These are phyloP conservation scores for Medicago ruthenica DNA, from an alignment of 306 rosid genomes.

Conservation along the genomic window DNA sequence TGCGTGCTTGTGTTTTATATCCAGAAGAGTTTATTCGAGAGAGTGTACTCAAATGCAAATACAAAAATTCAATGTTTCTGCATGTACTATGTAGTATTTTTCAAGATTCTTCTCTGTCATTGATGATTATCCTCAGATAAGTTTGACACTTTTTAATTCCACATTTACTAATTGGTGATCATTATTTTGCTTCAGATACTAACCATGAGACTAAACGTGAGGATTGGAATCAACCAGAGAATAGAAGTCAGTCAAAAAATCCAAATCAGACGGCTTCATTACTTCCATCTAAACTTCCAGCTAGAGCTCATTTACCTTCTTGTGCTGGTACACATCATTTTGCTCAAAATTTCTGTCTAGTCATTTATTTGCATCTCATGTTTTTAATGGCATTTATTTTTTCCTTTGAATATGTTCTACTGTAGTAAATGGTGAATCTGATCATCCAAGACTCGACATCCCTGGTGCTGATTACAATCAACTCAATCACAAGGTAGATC, in stretches of 20 bases:
- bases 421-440: conserved; percentile 65
- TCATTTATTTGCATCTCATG: conserved; percentile 24
- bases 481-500: conserved; percentile 60
- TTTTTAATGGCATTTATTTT: not conserved
- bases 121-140: conserved; percentile 31
- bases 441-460: conserved; percentile 63
- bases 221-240: conserved; percentile 56
- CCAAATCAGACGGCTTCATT: conserved; percentile 51
- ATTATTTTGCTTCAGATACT: conserved; percentile 53
- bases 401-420: conserved; percentile 21
- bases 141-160: conserved; percentile 18
- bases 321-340: conserved; percentile 63
- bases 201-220: conserved; percentile 51
- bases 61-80: not conserved
- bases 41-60: not conserved
- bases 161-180: conserved; percentile 27
- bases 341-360: conserved; percentile 14
- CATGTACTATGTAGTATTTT: conserved; percentile 17
- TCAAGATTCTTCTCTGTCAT: conserved; percentile 31
- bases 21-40: not conserved
- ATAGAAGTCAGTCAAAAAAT: conserved; percentile 46
- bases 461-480: conserved; percentile 56
- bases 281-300: conserved; percentile 87
- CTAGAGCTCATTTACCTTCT: conserved; percentile 82
- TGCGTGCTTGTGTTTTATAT: not conserved